These are phyloP conservation scores for Candida loeiensis DNA, from an alignment of 805 yeast species.

Conservation along the genomic window DNA sequence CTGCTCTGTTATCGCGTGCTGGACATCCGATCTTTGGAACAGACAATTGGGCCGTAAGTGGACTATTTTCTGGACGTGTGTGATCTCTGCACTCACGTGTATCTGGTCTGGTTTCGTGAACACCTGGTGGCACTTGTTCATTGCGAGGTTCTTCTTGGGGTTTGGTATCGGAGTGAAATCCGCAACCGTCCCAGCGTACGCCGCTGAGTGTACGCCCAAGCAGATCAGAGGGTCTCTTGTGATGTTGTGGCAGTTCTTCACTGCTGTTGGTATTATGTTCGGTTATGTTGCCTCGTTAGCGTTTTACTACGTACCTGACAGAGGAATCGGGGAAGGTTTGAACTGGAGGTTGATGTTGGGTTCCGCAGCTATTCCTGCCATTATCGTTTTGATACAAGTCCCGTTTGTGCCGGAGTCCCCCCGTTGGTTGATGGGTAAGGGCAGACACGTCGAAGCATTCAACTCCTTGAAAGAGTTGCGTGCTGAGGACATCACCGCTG, in stretches of 20 bases:
- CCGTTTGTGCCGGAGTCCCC: constrained; percentile 67
- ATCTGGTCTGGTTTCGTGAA: constrained; percentile 67
- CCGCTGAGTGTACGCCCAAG: constrained; percentile 62
- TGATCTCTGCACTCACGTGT: constrained; percentile 56
- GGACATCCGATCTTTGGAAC: constrained; percentile 57
- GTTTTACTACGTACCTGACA: constrained; percentile 50
- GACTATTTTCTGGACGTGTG: constrained; percentile 57
- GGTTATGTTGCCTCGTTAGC: constrained; percentile 61
- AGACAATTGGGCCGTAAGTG: constrained; percentile 56
- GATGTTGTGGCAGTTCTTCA: constrained; percentile 71
- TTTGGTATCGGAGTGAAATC: constrained; percentile 66
- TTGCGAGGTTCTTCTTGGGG: constrained; percentile 57
- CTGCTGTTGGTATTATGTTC: constrained; percentile 68
- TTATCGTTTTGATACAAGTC: constrained; percentile 47
- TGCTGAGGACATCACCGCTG: constrained; percentile 49
- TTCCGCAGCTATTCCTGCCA: constrained; percentile 54
- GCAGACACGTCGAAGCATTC: constrained; percentile 46
- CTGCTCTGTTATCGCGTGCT: constrained; percentile 54
- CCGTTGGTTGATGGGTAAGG: constrained; percentile 60
- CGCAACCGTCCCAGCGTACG: constrained; percentile 63
- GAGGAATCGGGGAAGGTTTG: constrained; percentile 43
- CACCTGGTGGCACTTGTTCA: constrained; percentile 56
- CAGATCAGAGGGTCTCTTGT: constrained; percentile 60
- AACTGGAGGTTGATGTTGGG: constrained; percentile 69
- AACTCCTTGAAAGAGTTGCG: constrained; percentile 47